phyloP scores from a whole-genome alignment of 306 rosid species.

The Vigna unguiculata region DNA sequence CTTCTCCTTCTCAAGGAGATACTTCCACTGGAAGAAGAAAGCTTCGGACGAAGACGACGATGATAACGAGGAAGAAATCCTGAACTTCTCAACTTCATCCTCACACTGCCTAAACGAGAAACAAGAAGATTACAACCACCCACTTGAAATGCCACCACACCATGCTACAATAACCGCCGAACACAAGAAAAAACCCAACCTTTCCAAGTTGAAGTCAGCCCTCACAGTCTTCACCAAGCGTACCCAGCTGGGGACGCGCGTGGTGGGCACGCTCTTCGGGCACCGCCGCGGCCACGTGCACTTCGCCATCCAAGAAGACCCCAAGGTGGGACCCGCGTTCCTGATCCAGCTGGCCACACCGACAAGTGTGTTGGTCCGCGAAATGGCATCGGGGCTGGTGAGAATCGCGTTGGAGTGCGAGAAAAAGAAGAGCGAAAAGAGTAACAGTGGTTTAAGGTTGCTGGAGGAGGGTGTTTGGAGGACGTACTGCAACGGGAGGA shows the following conservation, averaged over 20 bases:
- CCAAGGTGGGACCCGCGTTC: constrained; percentile 61
- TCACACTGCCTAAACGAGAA: constrained; percentile 48
- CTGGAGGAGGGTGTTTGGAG: constrained; percentile 76
- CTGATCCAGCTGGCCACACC: constrained; percentile 76
- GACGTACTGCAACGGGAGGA: constrained; percentile 83
- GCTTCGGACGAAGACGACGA: constrained; percentile 53
- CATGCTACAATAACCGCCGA: neutral
- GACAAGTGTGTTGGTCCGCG: constrained; percentile 73
- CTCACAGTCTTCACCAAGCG: constrained; percentile 45
- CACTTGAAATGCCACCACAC: constrained; percentile 34
- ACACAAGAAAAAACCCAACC: constrained; percentile 40
- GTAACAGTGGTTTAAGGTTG: constrained; percentile 38
- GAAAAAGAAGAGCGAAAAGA: constrained; percentile 41
- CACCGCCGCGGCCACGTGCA: constrained; percentile 80
- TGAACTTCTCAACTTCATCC: constrained; percentile 49
- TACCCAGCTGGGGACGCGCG: constrained; percentile 49
- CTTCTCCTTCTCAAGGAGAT: constrained; percentile 84
- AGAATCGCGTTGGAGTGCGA: constrained; percentile 86
- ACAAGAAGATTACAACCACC: constrained; percentile 2
- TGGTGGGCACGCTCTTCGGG: constrained; percentile 87
- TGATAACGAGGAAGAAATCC: constrained; percentile 56
- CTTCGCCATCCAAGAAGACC: constrained; percentile 73
- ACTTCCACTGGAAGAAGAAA: constrained; percentile 80
- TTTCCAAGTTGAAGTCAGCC: constrained; percentile 59
- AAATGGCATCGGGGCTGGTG: constrained; percentile 91